Evolutionary conservation across 1,284 basidiomycete genomes (phyloP).

Genomic region (Dichomitus squalens): DNA sequence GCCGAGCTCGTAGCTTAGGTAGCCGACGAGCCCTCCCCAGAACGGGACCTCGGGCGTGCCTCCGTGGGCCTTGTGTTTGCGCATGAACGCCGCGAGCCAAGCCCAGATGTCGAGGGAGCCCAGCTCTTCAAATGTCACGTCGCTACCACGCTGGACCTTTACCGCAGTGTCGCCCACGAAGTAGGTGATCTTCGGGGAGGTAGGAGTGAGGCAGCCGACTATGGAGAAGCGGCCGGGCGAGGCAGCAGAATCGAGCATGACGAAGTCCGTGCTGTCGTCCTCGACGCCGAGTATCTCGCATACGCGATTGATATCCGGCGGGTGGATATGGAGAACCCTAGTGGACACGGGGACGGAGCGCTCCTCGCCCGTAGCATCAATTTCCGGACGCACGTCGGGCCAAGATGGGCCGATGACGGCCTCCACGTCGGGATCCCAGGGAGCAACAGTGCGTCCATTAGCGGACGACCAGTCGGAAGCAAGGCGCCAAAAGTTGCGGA

Average conservation of each 20-base stretch:
- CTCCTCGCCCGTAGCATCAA: constrained; percentile 12
- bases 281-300: constrained; percentile 64
- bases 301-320: constrained; percentile 44
- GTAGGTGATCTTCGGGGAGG: constrained; percentile 60
- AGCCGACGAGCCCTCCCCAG: constrained; percentile 78
- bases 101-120: constrained; percentile 61
- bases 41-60: constrained; percentile 64
- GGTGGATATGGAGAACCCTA: constrained; percentile 43
- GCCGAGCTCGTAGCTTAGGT: constrained; percentile 78
- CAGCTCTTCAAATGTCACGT: constrained; percentile 33
- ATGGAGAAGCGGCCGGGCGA: constrained; percentile 75
- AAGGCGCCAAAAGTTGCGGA: constrained; percentile 73
- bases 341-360: constrained; percentile 39
- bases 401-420: constrained; percentile 51
- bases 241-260: constrained; percentile 73
- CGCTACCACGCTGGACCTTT: constrained; percentile 35
- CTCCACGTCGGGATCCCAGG: constrained; percentile 44
- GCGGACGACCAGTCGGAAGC: constrained; percentile 55
- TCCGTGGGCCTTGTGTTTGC: constrained; percentile 42
- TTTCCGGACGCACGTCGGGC: constrained; percentile 46
- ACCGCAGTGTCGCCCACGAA: constrained; percentile 53
- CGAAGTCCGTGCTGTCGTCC: constrained; percentile 64
- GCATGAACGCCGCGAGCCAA: constrained; percentile 74
- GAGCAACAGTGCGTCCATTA: constrained; percentile 37
- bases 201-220: constrained; percentile 55